phyloP scores from a whole-genome alignment of 139 green algal species.

The Coccomyxa sp. region DNA sequence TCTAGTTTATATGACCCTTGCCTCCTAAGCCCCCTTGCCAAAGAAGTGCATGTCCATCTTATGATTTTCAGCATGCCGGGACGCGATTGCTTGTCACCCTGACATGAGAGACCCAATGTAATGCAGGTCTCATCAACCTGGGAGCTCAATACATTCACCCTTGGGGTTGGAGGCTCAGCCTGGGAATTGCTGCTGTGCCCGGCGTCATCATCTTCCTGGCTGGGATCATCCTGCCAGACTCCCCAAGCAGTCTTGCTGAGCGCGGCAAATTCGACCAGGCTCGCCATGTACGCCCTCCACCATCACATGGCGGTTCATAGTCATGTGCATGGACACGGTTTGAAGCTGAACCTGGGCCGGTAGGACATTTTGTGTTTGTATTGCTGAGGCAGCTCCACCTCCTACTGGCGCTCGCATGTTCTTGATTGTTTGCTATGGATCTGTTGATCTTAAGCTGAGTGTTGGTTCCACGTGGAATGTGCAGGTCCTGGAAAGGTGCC shows the following conservation, averaged over 20 bases:
- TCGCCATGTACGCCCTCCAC: background rate
- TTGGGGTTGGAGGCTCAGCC: background rate
- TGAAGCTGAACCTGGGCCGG: background rate
- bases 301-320: background rate
- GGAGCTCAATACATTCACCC: slow-evolving; percentile 6
- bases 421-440: no score
- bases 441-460: no score
- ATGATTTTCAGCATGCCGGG: background rate
- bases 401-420: no score
- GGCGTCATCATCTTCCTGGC: slow-evolving; percentile 29
- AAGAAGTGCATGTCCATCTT: background rate
- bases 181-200: slow-evolving; percentile 11
- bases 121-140: slow-evolving; percentile 18
- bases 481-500: slow-evolving; percentile 45
- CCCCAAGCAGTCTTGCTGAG: slow-evolving; percentile 62
- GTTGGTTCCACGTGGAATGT: background rate
- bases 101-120: background rate
- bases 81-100: background rate
- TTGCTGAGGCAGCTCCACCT: no score
- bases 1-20: background rate
- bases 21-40: background rate
- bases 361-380: background rate
- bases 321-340: background rate
- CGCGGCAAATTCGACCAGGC: slow-evolving; percentile 39
- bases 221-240: slow-evolving; percentile 59